Evolutionary conservation across 176 grass and related monocot species (phyloP).

Genomic region (Zea luxurians): DNA sequence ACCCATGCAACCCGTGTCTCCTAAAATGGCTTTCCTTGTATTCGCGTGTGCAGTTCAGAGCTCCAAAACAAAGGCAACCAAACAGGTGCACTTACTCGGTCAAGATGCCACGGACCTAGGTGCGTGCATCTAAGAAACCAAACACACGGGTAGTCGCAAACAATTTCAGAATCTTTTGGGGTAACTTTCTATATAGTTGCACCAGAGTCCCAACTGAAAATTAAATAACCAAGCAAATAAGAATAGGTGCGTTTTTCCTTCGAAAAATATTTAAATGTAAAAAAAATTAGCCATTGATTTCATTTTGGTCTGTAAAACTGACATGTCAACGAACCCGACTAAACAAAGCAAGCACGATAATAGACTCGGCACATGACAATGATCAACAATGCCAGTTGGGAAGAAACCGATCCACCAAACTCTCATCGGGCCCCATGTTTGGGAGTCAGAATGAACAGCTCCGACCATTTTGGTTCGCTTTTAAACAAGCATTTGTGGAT

Average conservation of each 20-base stretch:
- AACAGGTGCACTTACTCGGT: not conserved
- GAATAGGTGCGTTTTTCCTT: not conserved
- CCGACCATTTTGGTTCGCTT: slow-evolving; percentile 34
- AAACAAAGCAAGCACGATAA: slow-evolving; percentile 44
- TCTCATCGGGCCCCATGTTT: slow-evolving; percentile 32
- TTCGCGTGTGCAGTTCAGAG: too few species aligned
- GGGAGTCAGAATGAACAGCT: slow-evolving; percentile 49
- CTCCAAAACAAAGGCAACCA: not conserved
- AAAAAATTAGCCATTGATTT: not conserved
- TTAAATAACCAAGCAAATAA: not conserved
- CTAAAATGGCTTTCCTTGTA: too few species aligned
- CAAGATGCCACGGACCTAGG: not conserved
- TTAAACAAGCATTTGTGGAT: slow-evolving; percentile 37
- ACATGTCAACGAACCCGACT: slow-evolving; percentile 10
- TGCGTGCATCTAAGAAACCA: not conserved
- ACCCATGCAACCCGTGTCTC: too few species aligned
- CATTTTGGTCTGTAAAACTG: not conserved
- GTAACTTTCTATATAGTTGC: slow-evolving; percentile 4
- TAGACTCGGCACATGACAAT: slow-evolving; percentile 47
- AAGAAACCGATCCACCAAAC: slow-evolving; percentile 63
- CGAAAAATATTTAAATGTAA: not conserved
- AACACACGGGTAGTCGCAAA: not conserved
- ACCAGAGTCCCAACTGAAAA: not conserved
- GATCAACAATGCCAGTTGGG: slow-evolving; percentile 48
- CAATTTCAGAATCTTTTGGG: slow-evolving; percentile 2